Base-by-base conservation (phyloP, 78 protist species). In the Speleostelium caveatum region DNA sequence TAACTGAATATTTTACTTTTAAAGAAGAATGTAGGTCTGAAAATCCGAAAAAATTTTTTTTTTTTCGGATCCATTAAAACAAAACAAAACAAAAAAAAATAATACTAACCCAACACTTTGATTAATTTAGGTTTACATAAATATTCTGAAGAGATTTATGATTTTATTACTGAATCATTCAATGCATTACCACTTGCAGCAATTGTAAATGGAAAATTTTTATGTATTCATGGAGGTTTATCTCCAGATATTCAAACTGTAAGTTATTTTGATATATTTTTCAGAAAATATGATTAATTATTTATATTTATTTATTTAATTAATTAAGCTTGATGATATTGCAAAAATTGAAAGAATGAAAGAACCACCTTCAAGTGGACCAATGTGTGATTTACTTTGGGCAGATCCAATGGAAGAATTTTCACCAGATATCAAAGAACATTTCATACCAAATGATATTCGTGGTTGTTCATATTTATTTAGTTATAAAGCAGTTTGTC, bases 191-290 rank as follows among this genome's bases (percentile, higher is more conserved):
- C 99, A 28, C 73, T 98, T 3, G 98, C 98, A 1, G 99, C 99
- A 14, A 55, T 97, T 19, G n/a, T 97, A 65, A 97, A 97, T 66
- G 86, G 92, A 22, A 75, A 94, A 85, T 97, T 98, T 83, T 76
- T 97, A 42, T 97, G 99, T 78, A 97, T 98, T 30, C 99, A 98
- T 91, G 99, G 99, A 7, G 99, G 99, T 21, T 71, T 98, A 28
- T 97, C 99, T 12, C 99, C 99, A 26, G 97, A 97, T 45, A 51
- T 98, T 41, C 63, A 93, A 39, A 96, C 96, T 67, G 91, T 94
- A 89, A 24, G 77, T 65, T 3, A 1, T 59, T 33, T 61, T 24
- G 45, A 58, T 1, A 28, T 45, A 66, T 45, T n/a, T n/a, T n/a
- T n/a, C n/a, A n/a, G n/a, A 49, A 49, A 16, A 49, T 49, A 49